Evolutionary conservation across 2,329 filamentous ascomycete species (phyloP).

Genomic region (Penicillium sclerotigenum): DNA sequence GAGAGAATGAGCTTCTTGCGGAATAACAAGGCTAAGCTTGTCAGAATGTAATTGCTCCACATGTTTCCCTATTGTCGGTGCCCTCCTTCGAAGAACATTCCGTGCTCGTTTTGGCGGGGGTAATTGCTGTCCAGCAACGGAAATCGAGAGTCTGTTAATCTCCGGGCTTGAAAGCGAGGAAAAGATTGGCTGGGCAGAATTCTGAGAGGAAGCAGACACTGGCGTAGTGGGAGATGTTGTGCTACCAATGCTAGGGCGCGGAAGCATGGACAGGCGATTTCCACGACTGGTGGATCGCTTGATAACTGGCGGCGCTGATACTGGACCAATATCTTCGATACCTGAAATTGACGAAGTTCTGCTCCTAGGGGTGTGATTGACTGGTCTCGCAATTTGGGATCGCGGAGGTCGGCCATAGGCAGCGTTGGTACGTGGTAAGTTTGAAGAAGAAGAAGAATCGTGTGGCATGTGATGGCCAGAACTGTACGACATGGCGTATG

Average conservation of each 20-base stretch:
- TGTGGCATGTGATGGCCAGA: conserved; percentile 31
- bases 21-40: conserved; percentile 35
- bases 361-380: conserved; percentile 19
- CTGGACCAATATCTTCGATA: conserved; percentile 22
- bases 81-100: conserved; percentile 44
- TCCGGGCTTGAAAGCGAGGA: conserved; percentile 16
- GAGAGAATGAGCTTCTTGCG: conserved; percentile 17
- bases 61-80: conserved; percentile 41
- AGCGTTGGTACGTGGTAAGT: conserved; percentile 21
- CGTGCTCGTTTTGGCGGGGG: conserved; percentile 28
- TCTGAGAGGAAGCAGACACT: conserved; percentile 12
- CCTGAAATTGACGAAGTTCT: conserved; percentile 31
- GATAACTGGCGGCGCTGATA: conserved; percentile 20
- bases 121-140: conserved; percentile 14
- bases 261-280: conserved; percentile 29
- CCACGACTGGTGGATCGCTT: conserved; percentile 22
- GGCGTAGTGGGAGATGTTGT: conserved; percentile 17
- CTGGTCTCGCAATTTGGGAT: conserved; percentile 29
- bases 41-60: conserved; percentile 22
- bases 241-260: conserved; percentile 28
- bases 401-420: conserved; percentile 19
- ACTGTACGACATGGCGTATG: conserved; percentile 39
- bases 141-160: conserved; percentile 11
- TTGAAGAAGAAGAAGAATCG: conserved; percentile 26
- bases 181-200: conserved; percentile 9